Percentiles rank a stretch among this genome's conserved stretches.
These are phyloP conservation scores for Fusarium bulbicola DNA, from an alignment of 2,329 filamentous ascomycete species.

Conservation along the genomic window DNA sequence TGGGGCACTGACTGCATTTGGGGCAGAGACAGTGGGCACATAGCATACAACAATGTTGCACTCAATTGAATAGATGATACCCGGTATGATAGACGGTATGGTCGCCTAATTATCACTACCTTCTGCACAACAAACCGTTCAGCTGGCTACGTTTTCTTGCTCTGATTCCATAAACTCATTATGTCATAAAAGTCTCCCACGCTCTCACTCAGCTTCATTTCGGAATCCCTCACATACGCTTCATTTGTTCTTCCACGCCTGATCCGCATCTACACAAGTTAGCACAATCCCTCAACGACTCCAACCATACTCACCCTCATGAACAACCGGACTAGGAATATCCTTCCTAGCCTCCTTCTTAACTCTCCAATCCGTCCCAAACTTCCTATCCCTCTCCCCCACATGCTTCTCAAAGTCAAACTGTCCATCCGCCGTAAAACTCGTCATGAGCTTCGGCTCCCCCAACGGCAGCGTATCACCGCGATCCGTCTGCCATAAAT, in stretches of 20 bases:
- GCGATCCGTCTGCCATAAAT: slow-evolving; percentile 85
- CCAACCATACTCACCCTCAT: slow-evolving; percentile 48
- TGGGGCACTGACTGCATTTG: no score
- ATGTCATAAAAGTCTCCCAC: rapidly evolving
- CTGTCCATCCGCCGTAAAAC: slow-evolving; percentile 59
- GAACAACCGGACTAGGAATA: slow-evolving; percentile 53
- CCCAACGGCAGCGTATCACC: slow-evolving; percentile 68
- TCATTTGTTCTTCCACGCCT: slow-evolving; percentile 32
- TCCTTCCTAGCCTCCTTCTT: slow-evolving; percentile 57
- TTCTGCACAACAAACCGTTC: not conserved
- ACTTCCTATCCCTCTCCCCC: slow-evolving; percentile 55
- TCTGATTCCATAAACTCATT: rapidly evolving
- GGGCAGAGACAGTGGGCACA: not conserved
- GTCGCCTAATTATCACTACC: not conserved
- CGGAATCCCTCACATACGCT: rapidly evolving
- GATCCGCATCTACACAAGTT: slow-evolving; percentile 35
- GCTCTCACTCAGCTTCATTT: rapidly evolving
- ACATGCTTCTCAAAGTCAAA: slow-evolving; percentile 57
- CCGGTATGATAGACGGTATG: slow-evolving; percentile 6
- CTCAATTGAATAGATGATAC: slow-evolving; percentile 24
- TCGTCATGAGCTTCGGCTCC: slow-evolving; percentile 64
- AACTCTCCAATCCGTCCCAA: slow-evolving; percentile 55
- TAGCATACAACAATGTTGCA: not conserved
- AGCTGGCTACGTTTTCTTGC: no score
- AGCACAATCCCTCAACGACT: not conserved